Evolutionary conservation across 805 yeast species (phyloP).

Genomic region (Lachancea quebecensis): DNA sequence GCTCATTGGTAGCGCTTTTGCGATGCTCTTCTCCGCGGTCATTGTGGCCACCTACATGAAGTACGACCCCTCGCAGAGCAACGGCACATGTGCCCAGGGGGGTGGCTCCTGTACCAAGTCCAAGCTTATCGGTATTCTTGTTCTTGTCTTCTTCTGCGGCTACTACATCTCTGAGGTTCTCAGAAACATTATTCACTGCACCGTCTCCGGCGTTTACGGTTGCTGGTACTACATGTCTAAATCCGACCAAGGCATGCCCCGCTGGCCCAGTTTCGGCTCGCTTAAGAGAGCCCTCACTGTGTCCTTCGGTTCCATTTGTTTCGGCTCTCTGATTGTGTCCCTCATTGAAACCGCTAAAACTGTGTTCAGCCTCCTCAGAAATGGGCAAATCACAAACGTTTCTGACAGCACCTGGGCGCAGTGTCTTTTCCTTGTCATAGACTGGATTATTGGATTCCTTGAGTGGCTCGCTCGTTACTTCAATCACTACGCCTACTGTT

Average conservation of each 20-base stretch:
- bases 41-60: constrained; percentile 74
- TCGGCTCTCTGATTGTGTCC: constrained; percentile 71
- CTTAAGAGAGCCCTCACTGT: constrained; percentile 73
- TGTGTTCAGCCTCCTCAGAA: constrained; percentile 45
- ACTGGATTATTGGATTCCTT: constrained; percentile 53
- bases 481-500: constrained; percentile 85
- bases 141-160: constrained; percentile 76
- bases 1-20: constrained; percentile 52
- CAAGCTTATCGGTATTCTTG: constrained; percentile 60
- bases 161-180: constrained; percentile 77
- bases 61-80: constrained; percentile 50
- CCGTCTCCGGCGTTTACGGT: constrained; percentile 80
- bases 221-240: constrained; percentile 81
- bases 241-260: constrained; percentile 74
- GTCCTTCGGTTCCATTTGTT: constrained; percentile 85
- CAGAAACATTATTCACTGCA: constrained; percentile 71
- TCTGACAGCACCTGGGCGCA: constrained; percentile 49
- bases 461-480: constrained; percentile 81
- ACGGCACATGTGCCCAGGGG: constrained; percentile 44
- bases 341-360: constrained; percentile 61
- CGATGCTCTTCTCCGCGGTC: constrained; percentile 57
- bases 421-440: constrained; percentile 46
- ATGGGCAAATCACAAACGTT: constrained; percentile 36
- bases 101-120: constrained; percentile 52
- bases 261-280: constrained; percentile 73